Percentiles rank a stretch among this genome's conserved stretches.
These are phyloP conservation scores for Lodderomyces theae DNA, from an alignment of 1,139 yeast species.

Conservation along the genomic window DNA sequence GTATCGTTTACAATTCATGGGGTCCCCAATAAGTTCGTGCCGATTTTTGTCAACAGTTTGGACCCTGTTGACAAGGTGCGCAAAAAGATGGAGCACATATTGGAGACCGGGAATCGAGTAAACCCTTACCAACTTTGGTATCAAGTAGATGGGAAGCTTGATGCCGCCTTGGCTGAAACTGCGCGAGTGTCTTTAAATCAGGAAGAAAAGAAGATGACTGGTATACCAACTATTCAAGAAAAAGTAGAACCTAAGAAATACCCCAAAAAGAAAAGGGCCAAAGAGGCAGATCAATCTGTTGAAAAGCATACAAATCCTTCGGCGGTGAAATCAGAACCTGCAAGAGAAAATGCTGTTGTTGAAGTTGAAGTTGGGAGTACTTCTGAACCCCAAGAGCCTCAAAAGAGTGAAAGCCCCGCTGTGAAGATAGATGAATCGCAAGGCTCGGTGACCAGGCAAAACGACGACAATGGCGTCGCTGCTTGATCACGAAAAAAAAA, in stretches of 20 bases:
- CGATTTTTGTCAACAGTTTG: conserved; percentile 70
- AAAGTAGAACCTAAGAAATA: conserved; percentile 14
- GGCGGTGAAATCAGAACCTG: neutral
- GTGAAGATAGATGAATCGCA: neutral
- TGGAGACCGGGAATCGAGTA: conserved; percentile 60
- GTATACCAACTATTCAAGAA: conserved; percentile 22
- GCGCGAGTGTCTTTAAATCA: conserved; percentile 37
- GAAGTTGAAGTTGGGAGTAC: neutral
- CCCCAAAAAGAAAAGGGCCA: conserved; percentile 34
- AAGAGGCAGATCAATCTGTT: conserved; percentile 16
- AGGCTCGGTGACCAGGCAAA: no score
- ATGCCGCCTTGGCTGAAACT: conserved; percentile 54
- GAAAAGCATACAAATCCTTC: neutral
- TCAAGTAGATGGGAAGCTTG: conserved; percentile 77
- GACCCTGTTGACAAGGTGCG: conserved; percentile 55
- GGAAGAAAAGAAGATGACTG: conserved; percentile 46
- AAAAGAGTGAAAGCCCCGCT: neutral
- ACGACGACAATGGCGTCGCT: no score
- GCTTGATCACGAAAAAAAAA: no score
- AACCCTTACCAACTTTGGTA: conserved; percentile 75
- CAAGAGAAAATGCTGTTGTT: no score
- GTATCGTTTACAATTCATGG: conserved; percentile 62
- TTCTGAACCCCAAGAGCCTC: neutral
- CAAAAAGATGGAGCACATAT: conserved; percentile 57
- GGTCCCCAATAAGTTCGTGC: conserved; percentile 64